A percentile compares a stretch with the other conserved stretches of the same genome.
These are phyloP conservation scores for Macrophomina phaseolina DNA, from an alignment of 2,329 filamentous ascomycete species.

Conservation along the genomic window DNA sequence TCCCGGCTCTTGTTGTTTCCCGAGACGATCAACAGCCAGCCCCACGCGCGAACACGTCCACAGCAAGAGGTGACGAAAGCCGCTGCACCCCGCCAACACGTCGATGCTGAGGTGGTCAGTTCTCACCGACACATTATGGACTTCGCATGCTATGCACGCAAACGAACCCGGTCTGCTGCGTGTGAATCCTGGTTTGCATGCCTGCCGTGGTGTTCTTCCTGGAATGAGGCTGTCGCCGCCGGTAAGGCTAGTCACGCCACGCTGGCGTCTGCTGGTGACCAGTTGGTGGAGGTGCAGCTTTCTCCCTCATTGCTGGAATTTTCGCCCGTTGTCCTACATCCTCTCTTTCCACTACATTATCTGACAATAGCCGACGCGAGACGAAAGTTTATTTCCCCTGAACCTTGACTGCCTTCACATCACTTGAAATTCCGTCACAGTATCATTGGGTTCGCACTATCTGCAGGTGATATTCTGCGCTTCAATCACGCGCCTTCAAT, in stretches of 20 bases:
- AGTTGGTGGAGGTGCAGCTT: neutral
- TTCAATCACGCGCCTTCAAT: neutral
- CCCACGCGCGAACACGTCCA: neutral
- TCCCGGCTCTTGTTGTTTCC: neutral
- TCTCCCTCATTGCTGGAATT: neutral
- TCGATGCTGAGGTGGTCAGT: conserved; percentile 8
- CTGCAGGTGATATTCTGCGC: neutral
- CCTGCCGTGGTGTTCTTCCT: neutral
- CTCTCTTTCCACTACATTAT: neutral
- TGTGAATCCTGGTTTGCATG: neutral
- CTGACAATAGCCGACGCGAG: neutral
- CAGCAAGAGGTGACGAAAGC: neutral
- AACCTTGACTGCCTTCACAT: neutral
- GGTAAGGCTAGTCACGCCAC: neutral
- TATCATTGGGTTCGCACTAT: neutral
- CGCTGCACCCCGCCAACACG: conserved; percentile 11
- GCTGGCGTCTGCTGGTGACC: neutral
- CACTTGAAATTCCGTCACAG: too few species aligned
- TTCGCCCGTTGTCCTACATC: neutral
- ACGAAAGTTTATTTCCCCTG: conserved; percentile 1
- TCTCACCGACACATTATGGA: conserved; percentile 9
- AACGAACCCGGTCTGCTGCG: neutral
- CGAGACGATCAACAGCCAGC: conserved; percentile 7
- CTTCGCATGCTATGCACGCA: neutral
- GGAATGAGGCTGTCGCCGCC: neutral